These are phyloP conservation scores for Anthoceros angustus DNA, from an alignment of 225 moss, liverwort and hornwort genomes.

Conservation along the genomic window DNA sequence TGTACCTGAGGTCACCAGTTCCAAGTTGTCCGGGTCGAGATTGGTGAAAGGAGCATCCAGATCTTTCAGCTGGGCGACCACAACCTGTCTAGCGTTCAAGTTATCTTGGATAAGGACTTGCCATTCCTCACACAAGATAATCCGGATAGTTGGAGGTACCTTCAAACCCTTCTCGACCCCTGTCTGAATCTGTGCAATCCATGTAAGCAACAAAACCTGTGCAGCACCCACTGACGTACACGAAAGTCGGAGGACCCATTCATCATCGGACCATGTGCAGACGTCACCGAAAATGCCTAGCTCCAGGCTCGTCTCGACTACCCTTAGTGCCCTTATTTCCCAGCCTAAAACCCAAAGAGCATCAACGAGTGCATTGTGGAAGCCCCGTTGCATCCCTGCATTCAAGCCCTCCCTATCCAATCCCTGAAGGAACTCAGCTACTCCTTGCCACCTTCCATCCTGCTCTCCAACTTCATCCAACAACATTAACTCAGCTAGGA, in stretches of 20 bases:
- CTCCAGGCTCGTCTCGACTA: slow-evolving; percentile 53
- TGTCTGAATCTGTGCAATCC: slow-evolving; percentile 62
- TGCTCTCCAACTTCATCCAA: slow-evolving; percentile 15
- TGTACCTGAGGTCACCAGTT: not conserved
- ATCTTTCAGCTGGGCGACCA: slow-evolving; percentile 51
- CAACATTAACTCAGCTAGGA: slow-evolving; percentile 31
- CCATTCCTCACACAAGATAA: slow-evolving; percentile 75
- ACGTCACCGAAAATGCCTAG: slow-evolving; percentile 56
- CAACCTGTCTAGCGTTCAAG: slow-evolving; percentile 54
- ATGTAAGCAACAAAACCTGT: slow-evolving; percentile 67
- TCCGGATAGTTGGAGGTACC: slow-evolving; percentile 31
- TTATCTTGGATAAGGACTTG: slow-evolving; percentile 63
- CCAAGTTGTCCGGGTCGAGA: not conserved
- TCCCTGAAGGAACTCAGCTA: slow-evolving; percentile 21
- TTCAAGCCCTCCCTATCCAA: slow-evolving; percentile 74
- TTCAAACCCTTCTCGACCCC: slow-evolving; percentile 28
- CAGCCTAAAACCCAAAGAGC: slow-evolving; percentile 80
- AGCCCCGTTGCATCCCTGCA: slow-evolving; percentile 60
- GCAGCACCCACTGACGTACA: slow-evolving; percentile 61
- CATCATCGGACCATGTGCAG: slow-evolving; percentile 44
- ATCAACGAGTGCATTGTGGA: slow-evolving; percentile 68
- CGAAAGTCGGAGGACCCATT: slow-evolving; percentile 59
- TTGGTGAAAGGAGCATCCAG: slow-evolving; percentile 45
- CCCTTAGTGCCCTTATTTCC: slow-evolving; percentile 58
- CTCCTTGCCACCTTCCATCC: slow-evolving; percentile 26